Base-by-base conservation (phyloP, 441 rosid genomes). In the Kokia cookei region DNA sequence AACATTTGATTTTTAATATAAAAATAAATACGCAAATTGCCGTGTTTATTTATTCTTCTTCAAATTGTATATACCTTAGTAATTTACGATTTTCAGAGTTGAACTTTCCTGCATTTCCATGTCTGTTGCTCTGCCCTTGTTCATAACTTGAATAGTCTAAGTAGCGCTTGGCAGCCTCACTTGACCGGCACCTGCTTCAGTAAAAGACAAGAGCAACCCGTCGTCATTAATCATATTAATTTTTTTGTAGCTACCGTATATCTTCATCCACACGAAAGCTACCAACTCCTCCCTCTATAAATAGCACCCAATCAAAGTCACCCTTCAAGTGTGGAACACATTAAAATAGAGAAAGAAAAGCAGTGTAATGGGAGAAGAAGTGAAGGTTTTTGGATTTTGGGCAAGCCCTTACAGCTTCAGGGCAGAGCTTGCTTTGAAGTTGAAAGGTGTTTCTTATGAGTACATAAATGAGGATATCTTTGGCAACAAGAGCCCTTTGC, bases 341-440 rank as follows among this genome's bases (percentile, higher is more conserved):
- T 32, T 1, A 15, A 50, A 59, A 26, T 0, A 4, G 7, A 5
- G 15, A 26, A 51, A 22, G 9, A 0, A 4, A 24, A 58, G 13
- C 4, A 11, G 35, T 11, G n/a, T 4, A 5, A 69, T 70, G 73
- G 64, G 50, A 19, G 62, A 70, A 37, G 17, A 87, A 7, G 91
- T 87, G 79, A 93, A 87, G 78, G 48, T 91, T 53, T 67, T 93
- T 45, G 94, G 98, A 2, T 76, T 77, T 6, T 86, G 91, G 90
- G 70, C 87, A 3, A 92, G 93, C 76, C 96, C 96, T 1, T 89
- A 71, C 68, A 93, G 81, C 73, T 76, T 84, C 88, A 84, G 97
- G 73, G 82, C 87, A 1, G 77, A 83, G 76, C 80, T 90, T 58
- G 97, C 94, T 24, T 83, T 93, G 3, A 85, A 79, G 79, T 9